A percentile compares a stretch with the other conserved stretches of the same genome.
Evolutionary conservation across 2,329 filamentous ascomycete species (phyloP).

Genomic region (Neodidymelliopsis sp.): DNA sequence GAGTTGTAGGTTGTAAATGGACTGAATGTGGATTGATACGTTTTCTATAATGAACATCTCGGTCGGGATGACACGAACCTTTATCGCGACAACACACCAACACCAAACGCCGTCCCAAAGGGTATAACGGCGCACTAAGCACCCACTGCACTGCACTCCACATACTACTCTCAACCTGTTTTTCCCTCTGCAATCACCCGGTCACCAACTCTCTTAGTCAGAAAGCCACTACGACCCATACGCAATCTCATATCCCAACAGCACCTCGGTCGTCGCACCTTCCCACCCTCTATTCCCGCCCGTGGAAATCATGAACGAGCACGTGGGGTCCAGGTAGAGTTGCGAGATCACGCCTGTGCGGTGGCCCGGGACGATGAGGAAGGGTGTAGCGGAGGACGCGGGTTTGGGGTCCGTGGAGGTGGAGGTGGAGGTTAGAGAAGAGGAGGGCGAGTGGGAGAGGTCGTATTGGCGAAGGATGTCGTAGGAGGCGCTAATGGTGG

Average conservation of each 20-base stretch:
- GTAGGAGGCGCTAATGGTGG: conserved; percentile 74
- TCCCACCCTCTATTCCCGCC: conserved; percentile 96
- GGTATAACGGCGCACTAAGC: background rate
- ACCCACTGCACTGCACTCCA: background rate
- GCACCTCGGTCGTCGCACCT: conserved; percentile 83
- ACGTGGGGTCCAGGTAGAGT: conserved; percentile 86
- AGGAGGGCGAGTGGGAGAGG: conserved; percentile 66
- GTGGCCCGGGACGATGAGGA: conserved; percentile 93
- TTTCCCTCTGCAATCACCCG: too few relatives aligned
- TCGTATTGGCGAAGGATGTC: conserved; percentile 96
- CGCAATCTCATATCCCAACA: conserved; percentile 92
- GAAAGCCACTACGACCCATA: conserved; percentile 44
- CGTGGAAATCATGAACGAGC: conserved; percentile 88
- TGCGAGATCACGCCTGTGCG: conserved; percentile 87
- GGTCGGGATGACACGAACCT: too few relatives aligned
- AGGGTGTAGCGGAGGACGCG: conserved; percentile 78
- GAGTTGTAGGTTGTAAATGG: too few relatives aligned
- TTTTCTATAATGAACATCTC: too few relatives aligned
- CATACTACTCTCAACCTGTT: background rate
- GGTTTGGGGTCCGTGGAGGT: conserved; percentile 65
- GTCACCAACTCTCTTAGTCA: too few relatives aligned
- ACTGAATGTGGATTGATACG: too few relatives aligned
- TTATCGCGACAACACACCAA: too few relatives aligned
- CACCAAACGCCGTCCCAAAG: background rate
- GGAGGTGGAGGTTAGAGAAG: background rate